Base-by-base conservation (phyloP, 73 alveolate genomes). In the Diophrys appendiculata region DNA sequence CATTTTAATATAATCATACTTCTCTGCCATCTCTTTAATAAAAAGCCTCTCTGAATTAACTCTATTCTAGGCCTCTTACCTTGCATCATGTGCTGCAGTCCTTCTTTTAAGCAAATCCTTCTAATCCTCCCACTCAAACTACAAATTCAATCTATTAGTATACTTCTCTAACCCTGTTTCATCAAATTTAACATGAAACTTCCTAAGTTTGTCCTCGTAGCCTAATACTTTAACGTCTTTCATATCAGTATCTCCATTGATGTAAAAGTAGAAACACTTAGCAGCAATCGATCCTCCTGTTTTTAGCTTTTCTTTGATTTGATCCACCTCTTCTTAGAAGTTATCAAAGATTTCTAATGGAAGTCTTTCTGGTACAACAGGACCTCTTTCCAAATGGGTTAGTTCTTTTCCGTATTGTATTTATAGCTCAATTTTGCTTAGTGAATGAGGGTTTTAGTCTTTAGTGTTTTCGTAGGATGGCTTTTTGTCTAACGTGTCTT, bases 1-100 rank as follows among this genome's bases (percentile, higher is more conserved):
- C 76, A 85, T 56, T 34, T 64, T 78, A 5, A 85, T 67, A 75
- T 78, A 85, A 54, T 85, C 86, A 72, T 85, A 85, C 53, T 85
- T 85, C 35, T 78, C 70, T 0, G 93, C 93, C 1, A 85, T 81
- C 34, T 85, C 93, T 25, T 78, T 85, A 24, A 85, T 78, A 75
- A 85, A 85, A 0, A 81, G 78, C 78, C 86, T 78, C 70, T 85
- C 93, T 0, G 85, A 55, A 18, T 68, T 32, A 2, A 85, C 33
- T 35, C 70, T 82, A 56, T 76, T 78, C 33, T 78, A 70, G 28
- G 93, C 88, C 31, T 85, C 88, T 23, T 56, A 52, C 31, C 93
- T 52, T 26, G n/a, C n/a, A n/a, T n/a, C n/a, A n/a, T n/a, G n/a
- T n/a, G n/a, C n/a, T n/a, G n/a, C n/a, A n/a, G n/a, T n/a, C n/a